Evolutionary conservation across 208 protist genomes (phyloP).

Genomic region (Tetramitus jugosus): DNA sequence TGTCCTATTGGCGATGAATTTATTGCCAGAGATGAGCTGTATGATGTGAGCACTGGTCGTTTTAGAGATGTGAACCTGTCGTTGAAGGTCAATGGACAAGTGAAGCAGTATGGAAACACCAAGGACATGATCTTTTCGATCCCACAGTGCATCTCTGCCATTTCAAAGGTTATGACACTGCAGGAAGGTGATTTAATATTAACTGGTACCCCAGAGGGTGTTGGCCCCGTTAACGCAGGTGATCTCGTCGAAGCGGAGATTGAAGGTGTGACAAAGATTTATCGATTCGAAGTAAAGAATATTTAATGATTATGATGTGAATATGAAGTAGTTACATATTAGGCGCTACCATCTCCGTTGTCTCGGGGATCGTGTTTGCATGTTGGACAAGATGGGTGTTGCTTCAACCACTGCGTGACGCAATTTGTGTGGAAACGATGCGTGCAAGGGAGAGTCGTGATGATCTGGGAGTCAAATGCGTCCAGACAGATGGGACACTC

Average conservation of each 20-base stretch:
- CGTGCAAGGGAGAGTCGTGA: too few species aligned
- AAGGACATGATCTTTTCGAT: conserved; percentile 55
- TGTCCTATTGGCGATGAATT: conserved; percentile 52
- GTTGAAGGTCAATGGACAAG: conserved; percentile 56
- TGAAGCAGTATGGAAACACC: conserved; percentile 53
- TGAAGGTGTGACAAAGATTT: conserved; percentile 32
- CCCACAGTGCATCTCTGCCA: conserved; percentile 44
- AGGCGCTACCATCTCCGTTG: too few species aligned
- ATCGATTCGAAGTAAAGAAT: not conserved
- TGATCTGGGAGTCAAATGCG: too few species aligned
- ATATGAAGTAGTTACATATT: too few species aligned
- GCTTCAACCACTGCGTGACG: too few species aligned
- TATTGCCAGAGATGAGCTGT: conserved; percentile 32
- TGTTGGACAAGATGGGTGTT: too few species aligned
- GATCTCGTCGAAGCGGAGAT: conserved; percentile 58
- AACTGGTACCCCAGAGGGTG: conserved; percentile 68
- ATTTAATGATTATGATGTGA: too few species aligned
- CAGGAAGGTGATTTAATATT: conserved; percentile 66
- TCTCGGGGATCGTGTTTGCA: too few species aligned
- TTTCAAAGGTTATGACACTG: conserved; percentile 51
- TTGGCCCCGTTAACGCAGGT: conserved; percentile 55
- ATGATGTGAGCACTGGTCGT: not conserved
- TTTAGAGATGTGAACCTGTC: conserved; percentile 39
- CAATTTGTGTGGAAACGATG: too few species aligned
- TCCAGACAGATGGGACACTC: too few species aligned